Evolutionary conservation across 2,329 filamentous ascomycete genomes (phyloP).

Genomic region (Penicillium paneum): DNA sequence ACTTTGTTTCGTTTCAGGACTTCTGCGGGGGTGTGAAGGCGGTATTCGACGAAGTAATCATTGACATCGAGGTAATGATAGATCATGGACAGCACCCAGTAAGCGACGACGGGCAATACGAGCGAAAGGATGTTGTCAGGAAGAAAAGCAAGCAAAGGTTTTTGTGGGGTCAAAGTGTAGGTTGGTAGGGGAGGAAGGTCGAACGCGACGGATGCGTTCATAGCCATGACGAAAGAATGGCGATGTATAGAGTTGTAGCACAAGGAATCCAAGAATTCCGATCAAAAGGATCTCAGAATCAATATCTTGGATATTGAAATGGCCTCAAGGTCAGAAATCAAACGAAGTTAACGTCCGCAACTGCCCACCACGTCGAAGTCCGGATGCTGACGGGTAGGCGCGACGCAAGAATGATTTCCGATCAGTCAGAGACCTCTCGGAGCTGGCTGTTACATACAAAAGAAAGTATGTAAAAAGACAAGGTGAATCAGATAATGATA

Average conservation of each 20-base stretch:
- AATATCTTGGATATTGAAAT: not conserved
- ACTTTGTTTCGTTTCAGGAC: slow-evolving; percentile 84
- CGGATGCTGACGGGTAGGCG: slow-evolving; percentile 10
- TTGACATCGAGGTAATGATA: slow-evolving; percentile 85
- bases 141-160: slow-evolving; percentile 71
- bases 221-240: slow-evolving; percentile 29
- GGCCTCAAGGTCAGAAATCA: not conserved
- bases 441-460: not conserved
- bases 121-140: slow-evolving; percentile 78
- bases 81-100: slow-evolving; percentile 81
- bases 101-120: slow-evolving; percentile 73
- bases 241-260: not conserved
- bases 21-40: slow-evolving; percentile 91
- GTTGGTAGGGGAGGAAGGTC: slow-evolving; percentile 79
- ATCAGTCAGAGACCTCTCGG: not conserved
- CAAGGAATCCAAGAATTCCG: not conserved
- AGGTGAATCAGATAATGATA: not conserved
- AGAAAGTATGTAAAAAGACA: not conserved
- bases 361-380: slow-evolving; percentile 2
- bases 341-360: slow-evolving; percentile 3
- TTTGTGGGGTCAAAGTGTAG: slow-evolving; percentile 69
- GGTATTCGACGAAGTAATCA: slow-evolving; percentile 85
- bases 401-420: not conserved
- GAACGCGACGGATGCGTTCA: slow-evolving; percentile 35
- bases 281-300: not conserved